A percentile compares a stretch with the other conserved stretches of the same genome.
Conservation (phyloP, 495 filamentous ascomycete species). For the Penicillium argentinense region DNA sequence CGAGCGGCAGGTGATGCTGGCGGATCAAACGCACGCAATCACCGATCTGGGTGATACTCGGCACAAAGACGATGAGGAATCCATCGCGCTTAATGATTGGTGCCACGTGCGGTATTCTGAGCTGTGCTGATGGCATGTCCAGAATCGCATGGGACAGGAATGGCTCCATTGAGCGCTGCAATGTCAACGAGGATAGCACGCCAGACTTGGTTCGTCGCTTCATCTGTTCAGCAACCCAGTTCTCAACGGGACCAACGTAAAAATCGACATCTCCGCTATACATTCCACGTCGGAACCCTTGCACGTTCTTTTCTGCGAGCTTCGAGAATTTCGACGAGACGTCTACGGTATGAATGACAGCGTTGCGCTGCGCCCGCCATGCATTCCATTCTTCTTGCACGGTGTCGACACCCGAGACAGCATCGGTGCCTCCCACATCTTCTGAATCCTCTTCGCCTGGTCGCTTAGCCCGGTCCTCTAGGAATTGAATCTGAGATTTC, state of each 20-base stretch:
- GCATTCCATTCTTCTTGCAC: slow-evolving; percentile 32
- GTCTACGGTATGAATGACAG: slow-evolving; percentile 72
- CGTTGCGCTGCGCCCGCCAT: slow-evolving; percentile 55
- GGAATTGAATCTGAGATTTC: slow-evolving; percentile 37
- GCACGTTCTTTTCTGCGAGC: slow-evolving; percentile 59
- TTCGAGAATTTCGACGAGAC: slow-evolving; percentile 54
- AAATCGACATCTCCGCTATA: slow-evolving; percentile 70
- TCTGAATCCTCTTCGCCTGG: slow-evolving; percentile 23
- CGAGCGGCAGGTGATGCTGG: slow-evolving; percentile 50
- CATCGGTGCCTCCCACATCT: neutral
- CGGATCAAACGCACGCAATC: slow-evolving; percentile 56
- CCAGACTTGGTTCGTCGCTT: slow-evolving; percentile 26
- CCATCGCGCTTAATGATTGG: slow-evolving; percentile 61
- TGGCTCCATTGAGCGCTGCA: slow-evolving; percentile 31
- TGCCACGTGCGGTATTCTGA: slow-evolving; percentile 56
- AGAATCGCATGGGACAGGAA: slow-evolving; percentile 70
- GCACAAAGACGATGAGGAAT: slow-evolving; percentile 65
- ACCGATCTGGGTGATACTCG: slow-evolving; percentile 74
- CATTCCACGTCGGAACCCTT: slow-evolving; percentile 65
- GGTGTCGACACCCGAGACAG: slow-evolving; percentile 16
- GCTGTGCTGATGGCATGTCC: slow-evolving; percentile 64
- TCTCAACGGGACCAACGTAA: slow-evolving; percentile 61
- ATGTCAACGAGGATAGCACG: slow-evolving; percentile 16
- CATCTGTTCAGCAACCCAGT: slow-evolving; percentile 59
- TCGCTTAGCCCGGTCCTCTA: slow-evolving; percentile 26